phyloP scores from a whole-genome alignment of 2,329 filamentous ascomycete genomes.

The Xylariaceae sp. region DNA sequence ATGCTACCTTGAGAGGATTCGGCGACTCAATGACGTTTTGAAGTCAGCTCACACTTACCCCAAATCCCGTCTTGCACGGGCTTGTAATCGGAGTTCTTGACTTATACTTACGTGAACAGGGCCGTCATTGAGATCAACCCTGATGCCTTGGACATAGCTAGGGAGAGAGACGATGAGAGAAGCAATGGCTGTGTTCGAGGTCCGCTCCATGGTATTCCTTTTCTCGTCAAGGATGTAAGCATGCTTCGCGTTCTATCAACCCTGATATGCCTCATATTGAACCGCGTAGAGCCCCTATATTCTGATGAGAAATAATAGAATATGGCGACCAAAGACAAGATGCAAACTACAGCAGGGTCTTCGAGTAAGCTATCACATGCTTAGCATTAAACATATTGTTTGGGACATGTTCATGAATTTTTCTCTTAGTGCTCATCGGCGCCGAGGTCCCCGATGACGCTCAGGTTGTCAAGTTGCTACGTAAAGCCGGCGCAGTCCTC shows the following conservation, averaged over 20 bases:
- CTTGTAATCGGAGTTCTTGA: neutral
- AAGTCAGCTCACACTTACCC: constrained; percentile 3
- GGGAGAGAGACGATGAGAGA: constrained; percentile 56
- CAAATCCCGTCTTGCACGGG: neutral
- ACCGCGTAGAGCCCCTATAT: neutral
- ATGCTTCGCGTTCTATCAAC: too few species aligned
- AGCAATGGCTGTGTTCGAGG: constrained; percentile 51
- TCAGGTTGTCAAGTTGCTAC: constrained; percentile 54
- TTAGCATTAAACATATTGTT: neutral
- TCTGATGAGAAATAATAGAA: constrained; percentile 35
- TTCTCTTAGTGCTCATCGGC: constrained; percentile 56
- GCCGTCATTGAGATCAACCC: constrained; percentile 63
- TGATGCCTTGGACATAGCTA: constrained; percentile 58
- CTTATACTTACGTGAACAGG: constrained; percentile 28
- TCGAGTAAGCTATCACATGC: neutral
- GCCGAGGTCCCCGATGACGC: constrained; percentile 64
- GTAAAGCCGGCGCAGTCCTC: constrained; percentile 51
- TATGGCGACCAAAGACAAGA: constrained; percentile 61
- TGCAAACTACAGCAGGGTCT: constrained; percentile 69
- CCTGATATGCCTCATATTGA: neutral
- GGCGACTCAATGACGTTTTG: constrained; percentile 9
- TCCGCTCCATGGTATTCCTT: constrained; percentile 69
- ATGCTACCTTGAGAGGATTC: constrained; percentile 15
- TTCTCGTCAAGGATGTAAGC: constrained; percentile 60
- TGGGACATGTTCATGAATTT: neutral